phyloP scores from a whole-genome alignment of 2,329 filamentous ascomycete genomes.

The Teratosphaeria destructans region DNA sequence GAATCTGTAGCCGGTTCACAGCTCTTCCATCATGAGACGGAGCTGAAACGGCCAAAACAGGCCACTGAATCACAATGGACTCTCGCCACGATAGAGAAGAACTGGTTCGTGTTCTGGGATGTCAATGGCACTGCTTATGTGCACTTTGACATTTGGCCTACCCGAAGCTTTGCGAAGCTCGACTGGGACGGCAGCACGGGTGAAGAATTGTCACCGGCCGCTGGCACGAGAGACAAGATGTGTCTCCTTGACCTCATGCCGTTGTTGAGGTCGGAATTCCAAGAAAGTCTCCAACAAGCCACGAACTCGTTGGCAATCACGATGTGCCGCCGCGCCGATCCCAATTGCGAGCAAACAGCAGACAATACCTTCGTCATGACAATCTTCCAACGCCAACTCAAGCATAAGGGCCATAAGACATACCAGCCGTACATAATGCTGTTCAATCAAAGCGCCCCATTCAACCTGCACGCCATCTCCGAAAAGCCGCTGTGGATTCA shows the following conservation, averaged over 20 bases:
- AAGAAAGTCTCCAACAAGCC: constrained; percentile 45
- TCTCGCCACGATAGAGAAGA: too few relatives aligned
- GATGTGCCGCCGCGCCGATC: constrained; percentile 41
- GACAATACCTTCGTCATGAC: constrained; percentile 46
- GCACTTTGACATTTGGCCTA: too few relatives aligned
- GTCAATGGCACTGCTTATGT: too few relatives aligned
- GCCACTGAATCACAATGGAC: too few relatives aligned
- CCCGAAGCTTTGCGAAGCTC: constrained; percentile 19
- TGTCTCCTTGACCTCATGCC: constrained; percentile 42
- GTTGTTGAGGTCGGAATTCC: constrained; percentile 3
- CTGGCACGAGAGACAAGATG: constrained; percentile 29
- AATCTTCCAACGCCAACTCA: constrained; percentile 47
- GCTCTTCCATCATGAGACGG: too few relatives aligned
- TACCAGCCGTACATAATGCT: constrained; percentile 49
- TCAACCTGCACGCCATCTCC: constrained; percentile 42
- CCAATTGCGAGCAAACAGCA: constrained; percentile 31
- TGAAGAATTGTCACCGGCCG: constrained; percentile 34
- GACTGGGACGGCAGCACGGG: constrained; percentile 37
- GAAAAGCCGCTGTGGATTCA: constrained; percentile 46
- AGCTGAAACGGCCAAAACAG: too few relatives aligned
- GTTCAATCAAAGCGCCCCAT: constrained; percentile 40
- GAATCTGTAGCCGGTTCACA: too few relatives aligned
- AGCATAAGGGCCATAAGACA: constrained; percentile 37
- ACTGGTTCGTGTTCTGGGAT: too few relatives aligned
- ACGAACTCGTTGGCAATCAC: constrained; percentile 50